Evolutionary conservation across 495 filamentous ascomycete species (phyloP).

Genomic region (Penicillium goetzii): DNA sequence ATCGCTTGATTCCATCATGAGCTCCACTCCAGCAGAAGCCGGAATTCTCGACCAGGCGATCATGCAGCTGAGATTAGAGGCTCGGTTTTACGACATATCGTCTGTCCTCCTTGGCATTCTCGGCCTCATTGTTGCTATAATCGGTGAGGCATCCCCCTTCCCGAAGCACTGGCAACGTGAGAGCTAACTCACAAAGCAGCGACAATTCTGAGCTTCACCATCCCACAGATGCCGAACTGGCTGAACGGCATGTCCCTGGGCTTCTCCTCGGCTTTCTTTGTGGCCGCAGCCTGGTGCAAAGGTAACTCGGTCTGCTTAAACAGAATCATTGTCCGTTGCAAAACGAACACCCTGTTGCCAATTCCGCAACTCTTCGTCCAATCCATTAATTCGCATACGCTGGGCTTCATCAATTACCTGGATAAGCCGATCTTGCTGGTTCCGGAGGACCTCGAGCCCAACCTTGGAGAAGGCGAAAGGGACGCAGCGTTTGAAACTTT

Average conservation of each 20-base stretch:
- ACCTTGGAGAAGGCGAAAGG: background rate
- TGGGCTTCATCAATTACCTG: background rate
- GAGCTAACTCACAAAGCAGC: background rate
- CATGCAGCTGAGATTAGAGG: background rate
- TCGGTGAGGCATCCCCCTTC: background rate
- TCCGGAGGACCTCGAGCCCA: background rate
- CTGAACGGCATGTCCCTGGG: no score
- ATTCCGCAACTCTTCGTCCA: no score
- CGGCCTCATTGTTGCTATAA: background rate
- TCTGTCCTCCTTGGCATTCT: background rate
- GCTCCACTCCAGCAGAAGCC: background rate
- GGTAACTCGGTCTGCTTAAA: no score
- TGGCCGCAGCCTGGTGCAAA: no score
- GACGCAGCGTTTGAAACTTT: background rate
- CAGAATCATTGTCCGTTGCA: no score
- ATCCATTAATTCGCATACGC: no score
- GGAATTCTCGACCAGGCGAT: background rate
- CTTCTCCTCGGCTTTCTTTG: no score
- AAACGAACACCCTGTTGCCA: no score
- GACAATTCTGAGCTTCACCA: no score
- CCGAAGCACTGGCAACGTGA: background rate
- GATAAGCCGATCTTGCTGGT: background rate
- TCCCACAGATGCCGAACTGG: no score
- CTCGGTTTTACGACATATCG: background rate
- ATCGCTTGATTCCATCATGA: background rate